Evolutionary conservation across 2,329 filamentous ascomycete species (phyloP).

Genomic region (Xylariaceae sp.): DNA sequence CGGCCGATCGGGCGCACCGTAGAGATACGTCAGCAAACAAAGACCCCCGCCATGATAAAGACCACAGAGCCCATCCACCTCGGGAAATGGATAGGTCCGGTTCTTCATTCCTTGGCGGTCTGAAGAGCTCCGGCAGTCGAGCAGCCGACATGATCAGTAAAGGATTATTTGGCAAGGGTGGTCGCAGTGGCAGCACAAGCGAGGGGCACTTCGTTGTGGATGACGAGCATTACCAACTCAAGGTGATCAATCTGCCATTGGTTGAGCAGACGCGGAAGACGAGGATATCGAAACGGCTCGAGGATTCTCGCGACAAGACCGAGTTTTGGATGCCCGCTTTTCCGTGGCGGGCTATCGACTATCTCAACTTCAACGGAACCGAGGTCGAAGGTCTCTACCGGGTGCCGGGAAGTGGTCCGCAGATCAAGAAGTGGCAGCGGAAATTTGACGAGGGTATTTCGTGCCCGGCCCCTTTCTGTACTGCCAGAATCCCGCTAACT

Average conservation of each 20-base stretch:
- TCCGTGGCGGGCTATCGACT: constrained; percentile 93
- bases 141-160: constrained; percentile 78
- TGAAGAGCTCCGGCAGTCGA: constrained; percentile 64
- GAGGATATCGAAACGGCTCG: constrained; percentile 80
- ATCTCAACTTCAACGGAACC: constrained; percentile 87
- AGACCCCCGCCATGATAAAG: constrained; percentile 38
- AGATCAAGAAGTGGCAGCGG: constrained; percentile 89
- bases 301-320: constrained; percentile 86
- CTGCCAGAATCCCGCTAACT: constrained; percentile 9
- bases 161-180: constrained; percentile 72
- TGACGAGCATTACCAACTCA: constrained; percentile 76
- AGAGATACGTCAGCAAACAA: constrained; percentile 36
- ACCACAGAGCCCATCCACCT: constrained; percentile 41
- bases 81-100: constrained; percentile 56
- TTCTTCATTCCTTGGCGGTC: constrained; percentile 59
- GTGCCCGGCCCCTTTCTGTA: not conserved
- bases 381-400: constrained; percentile 92
- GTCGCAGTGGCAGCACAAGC: constrained; percentile 61
- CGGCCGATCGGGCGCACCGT: constrained; percentile 55
- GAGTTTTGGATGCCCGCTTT: constrained; percentile 99
- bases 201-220: constrained; percentile 61
- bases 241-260: constrained; percentile 77
- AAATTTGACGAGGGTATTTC: constrained; percentile 74
- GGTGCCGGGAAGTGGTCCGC: constrained; percentile 80
- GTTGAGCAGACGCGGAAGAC: constrained; percentile 86